These are phyloP conservation scores for Dendrobium officinale DNA, from an alignment of 106 monocot genomes.

Conservation along the genomic window DNA sequence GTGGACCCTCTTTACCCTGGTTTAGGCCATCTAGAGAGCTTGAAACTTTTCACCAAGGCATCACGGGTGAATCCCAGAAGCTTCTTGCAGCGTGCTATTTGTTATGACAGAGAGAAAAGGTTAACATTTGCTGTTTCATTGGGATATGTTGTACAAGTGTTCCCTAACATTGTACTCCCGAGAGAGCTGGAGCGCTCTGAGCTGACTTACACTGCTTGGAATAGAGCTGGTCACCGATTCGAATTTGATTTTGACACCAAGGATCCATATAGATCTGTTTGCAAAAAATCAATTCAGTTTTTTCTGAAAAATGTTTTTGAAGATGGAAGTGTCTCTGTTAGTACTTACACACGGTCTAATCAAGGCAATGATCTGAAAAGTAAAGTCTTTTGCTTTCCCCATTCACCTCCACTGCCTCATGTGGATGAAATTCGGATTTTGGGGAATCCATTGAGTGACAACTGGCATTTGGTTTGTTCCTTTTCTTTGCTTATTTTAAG, in stretches of 20 bases:
- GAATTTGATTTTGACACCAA: conserved; percentile 94
- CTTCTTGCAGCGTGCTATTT: conserved; percentile 77
- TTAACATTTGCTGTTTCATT: conserved; percentile 65
- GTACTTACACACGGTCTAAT: conserved; percentile 43
- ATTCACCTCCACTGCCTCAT: conserved; percentile 45
- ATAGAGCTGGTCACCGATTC: conserved; percentile 27
- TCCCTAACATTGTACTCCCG: conserved; percentile 63
- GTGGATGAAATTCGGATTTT: conserved; percentile 48
- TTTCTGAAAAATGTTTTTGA: conserved; percentile 59
- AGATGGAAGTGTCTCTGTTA: conserved; percentile 45
- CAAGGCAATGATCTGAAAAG: conserved; percentile 55
- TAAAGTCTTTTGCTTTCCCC: conserved; percentile 79
- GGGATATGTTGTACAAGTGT: conserved; percentile 86
- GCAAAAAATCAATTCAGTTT: conserved; percentile 67
- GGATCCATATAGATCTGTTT: conserved; percentile 55
- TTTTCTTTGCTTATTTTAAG: conserved; percentile 4
- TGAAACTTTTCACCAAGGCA: conserved; percentile 73
- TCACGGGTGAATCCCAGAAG: conserved; percentile 47
- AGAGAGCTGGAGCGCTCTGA: conserved; percentile 80
- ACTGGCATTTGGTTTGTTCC: conserved; percentile 77
- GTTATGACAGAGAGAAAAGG: conserved; percentile 47
- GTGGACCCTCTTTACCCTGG: conserved; percentile 82
- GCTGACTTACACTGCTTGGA: conserved; percentile 72
- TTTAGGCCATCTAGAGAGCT: conserved; percentile 48
- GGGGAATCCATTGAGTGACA: conserved; percentile 42